Percentiles rank a stretch among this genome's conserved stretches.
phyloP scores from a whole-genome alignment of 306 rosid species.

The Ormosia semicastrata region DNA sequence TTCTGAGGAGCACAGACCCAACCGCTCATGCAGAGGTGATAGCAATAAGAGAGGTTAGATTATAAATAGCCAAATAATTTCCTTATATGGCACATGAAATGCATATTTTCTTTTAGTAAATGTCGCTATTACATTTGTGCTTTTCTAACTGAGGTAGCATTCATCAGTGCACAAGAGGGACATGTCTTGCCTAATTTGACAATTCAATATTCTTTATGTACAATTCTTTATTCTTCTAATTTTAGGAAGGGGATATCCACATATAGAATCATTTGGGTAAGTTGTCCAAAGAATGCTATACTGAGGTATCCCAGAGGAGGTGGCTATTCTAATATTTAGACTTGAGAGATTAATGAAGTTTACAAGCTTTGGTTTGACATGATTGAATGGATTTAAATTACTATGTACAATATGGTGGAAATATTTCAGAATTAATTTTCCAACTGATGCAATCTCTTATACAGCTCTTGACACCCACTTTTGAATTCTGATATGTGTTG shows the following conservation, averaged over 20 bases:
- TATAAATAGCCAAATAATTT: not conserved
- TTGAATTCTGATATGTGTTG: too few species aligned
- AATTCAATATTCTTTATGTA: constrained; percentile 16
- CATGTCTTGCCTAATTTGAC: not conserved
- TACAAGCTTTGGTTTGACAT: not conserved
- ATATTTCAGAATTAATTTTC: too few species aligned
- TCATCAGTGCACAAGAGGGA: not conserved
- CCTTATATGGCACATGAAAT: not conserved
- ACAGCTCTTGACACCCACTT: too few species aligned
- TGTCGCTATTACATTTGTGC: not conserved
- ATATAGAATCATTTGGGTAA: not conserved
- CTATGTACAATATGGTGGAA: too few species aligned
- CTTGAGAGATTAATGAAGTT: not conserved
- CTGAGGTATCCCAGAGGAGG: too few species aligned
- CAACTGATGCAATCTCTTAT: too few species aligned
- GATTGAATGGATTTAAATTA: too few species aligned
- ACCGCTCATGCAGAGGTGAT: constrained; percentile 98
- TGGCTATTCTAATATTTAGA: not conserved
- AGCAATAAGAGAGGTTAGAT: constrained; percentile 88
- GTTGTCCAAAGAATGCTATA: too few species aligned
- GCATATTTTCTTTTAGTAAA: not conserved
- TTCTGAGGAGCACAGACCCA: constrained; percentile 72
- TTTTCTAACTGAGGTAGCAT: not conserved
- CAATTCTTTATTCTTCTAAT: not conserved
- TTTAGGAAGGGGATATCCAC: not conserved